Base-by-base conservation (phyloP, 148 eudicot genomes). In the Chenopodium berlandieri region DNA sequence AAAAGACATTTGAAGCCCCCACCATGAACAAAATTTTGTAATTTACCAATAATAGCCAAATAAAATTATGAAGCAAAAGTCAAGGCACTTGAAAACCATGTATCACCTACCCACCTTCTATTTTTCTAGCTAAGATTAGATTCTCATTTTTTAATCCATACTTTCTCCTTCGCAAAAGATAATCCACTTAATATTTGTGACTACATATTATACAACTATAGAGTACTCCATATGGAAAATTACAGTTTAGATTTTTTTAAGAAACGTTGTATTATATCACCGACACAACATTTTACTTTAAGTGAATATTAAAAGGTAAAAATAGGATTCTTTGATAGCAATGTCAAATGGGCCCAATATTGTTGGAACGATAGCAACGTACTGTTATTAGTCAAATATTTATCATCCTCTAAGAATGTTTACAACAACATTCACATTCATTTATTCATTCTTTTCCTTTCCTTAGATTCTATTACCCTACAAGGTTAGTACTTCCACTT, bases 81-180 rank as follows among this genome's bases (percentile, higher is more conserved):
- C 17, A 68, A 22, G 75, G 64, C 71, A 80, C 77, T 60, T 71
- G 76, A 80, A 60, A 71, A 34, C 40, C 56, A 80, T 71, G 64
- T 34, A 30, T 60, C 70, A 80, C 82, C 76, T 23, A 71, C 58
- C 82, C 54, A 37, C 23, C 7, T 17, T 25, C 16, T 25, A 9
- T 40, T 7, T 40, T 40, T 40, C 44, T 40, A 40, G 5, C 19
- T 13, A 34, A 34, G 48, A 37, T 72, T 58, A 75, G 31, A 3
- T 2, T 7, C 31, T 65, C 9, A n/a, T 3, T 13, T 13, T 2
- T 9, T 2, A 50, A 50, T 50, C 54, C 54, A 50, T 50, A 10
- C 13, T 50, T 50, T 12, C 13, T 50, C 54, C 14, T 50, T 2
- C 54, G 54, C 3, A 50, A 50, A 50, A 50, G 54, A 50, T 50